Evolutionary conservation across 2,329 filamentous ascomycete genomes (phyloP).

Genomic region (Colletotrichum phormii): DNA sequence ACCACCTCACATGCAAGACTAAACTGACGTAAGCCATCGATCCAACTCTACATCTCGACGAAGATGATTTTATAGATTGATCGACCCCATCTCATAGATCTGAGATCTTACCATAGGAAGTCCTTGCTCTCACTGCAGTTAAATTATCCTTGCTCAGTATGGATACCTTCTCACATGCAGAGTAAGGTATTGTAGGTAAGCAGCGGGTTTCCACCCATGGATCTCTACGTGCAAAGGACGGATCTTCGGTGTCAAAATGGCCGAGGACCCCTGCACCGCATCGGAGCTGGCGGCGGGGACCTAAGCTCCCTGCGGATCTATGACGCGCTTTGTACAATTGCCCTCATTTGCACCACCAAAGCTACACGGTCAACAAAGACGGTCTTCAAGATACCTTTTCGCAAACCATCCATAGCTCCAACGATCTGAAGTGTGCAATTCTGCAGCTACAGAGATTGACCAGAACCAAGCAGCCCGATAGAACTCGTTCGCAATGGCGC

Average conservation of each 20-base stretch:
- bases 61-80: not conserved
- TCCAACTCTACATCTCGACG: not conserved
- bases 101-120: not conserved
- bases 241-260: conserved; percentile 11
- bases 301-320: conserved; percentile 25
- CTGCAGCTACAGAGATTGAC: not conserved
- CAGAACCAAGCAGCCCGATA: too few species aligned
- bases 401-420: not conserved
- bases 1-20: conserved; percentile 2
- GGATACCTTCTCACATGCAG: not conserved
- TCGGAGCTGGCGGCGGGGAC: not conserved
- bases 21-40: not conserved
- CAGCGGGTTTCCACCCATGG: not conserved
- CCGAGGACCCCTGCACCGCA: conserved; percentile 20
- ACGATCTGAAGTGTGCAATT: not conserved
- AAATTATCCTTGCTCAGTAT: not conserved
- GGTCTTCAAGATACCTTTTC: not conserved
- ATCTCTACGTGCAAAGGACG: not conserved
- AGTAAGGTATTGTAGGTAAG: too few species aligned
- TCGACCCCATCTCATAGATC: not conserved
- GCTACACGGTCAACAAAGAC: not conserved
- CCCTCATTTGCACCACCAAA: not conserved
- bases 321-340: conserved; percentile 28
- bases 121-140: not conserved
- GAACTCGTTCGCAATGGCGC: conserved; percentile 63